A percentile compares a stretch with the other conserved stretches of the same genome.
These are phyloP conservation scores for Talaromyces sp. DNA, from an alignment of 2,329 filamentous ascomycete species.

Conservation along the genomic window DNA sequence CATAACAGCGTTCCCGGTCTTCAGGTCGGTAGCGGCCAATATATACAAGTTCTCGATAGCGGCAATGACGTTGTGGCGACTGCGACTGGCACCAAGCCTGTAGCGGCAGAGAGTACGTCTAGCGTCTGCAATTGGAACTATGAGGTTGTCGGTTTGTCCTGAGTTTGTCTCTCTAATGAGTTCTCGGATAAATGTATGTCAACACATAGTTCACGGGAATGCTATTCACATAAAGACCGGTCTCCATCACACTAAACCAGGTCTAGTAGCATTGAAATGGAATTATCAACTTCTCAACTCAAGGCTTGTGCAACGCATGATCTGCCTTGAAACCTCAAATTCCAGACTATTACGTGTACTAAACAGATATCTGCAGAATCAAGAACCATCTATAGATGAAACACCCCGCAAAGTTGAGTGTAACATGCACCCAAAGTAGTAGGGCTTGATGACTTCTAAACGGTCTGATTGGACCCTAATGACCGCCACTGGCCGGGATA, in stretches of 20 bases:
- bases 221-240: no score
- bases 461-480: background rate
- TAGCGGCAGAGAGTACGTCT: constrained; percentile 7
- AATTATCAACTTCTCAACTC: no score
- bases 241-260: no score
- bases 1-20: constrained; percentile 10
- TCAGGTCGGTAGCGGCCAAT: background rate
- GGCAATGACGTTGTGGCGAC: background rate
- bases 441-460: background rate
- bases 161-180: background rate
- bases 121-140: constrained; percentile 14
- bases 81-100: constrained; percentile 6
- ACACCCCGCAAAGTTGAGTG: constrained; percentile 5
- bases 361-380: background rate
- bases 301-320: background rate
- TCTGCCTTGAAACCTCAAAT: background rate
- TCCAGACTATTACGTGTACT: background rate
- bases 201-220: no score
- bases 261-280: no score
- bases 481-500: background rate
- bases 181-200: background rate
- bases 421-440: background rate
- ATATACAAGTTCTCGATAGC: constrained; percentile 4
- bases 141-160: constrained; percentile 12
- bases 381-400: background rate